Evolutionary conservation across 2,329 filamentous ascomycete genomes (phyloP).

Genomic region (Fusarium sp.): DNA sequence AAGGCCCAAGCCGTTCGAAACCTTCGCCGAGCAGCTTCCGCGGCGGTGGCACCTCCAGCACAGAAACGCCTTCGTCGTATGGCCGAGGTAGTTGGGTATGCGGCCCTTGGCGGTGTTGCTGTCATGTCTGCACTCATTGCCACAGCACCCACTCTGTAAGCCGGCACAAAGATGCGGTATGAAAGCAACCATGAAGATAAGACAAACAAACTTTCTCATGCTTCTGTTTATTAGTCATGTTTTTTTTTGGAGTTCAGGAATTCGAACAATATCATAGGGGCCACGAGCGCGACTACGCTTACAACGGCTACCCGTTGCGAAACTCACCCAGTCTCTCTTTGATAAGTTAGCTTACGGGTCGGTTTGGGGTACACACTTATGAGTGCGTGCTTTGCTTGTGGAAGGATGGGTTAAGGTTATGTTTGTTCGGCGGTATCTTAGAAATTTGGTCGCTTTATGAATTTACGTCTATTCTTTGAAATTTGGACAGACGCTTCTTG

Average conservation of each 20-base stretch:
- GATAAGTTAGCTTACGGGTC: background rate
- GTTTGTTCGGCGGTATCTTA: conserved; percentile 2
- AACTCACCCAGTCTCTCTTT: background rate
- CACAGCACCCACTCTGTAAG: conserved; percentile 52
- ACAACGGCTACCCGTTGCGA: background rate
- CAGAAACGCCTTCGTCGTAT: conserved; percentile 53
- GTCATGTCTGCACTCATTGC: conserved; percentile 58
- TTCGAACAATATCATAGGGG: conserved; percentile 10
- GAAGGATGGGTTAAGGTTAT: background rate
- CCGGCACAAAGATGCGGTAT: background rate
- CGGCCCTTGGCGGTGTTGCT: conserved; percentile 55
- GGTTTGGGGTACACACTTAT: background rate
- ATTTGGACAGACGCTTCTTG: background rate
- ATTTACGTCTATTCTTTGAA: background rate
- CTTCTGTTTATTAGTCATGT: background rate
- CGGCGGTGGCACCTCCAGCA: conserved; percentile 27
- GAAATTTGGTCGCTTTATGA: conserved; percentile 4
- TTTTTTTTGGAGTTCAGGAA: conserved; percentile 38
- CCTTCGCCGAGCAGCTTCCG: background rate
- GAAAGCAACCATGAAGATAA: background rate
- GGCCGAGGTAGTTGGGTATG: conserved; percentile 55
- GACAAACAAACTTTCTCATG: background rate
- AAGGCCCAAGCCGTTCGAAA: background rate
- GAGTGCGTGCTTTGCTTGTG: background rate
- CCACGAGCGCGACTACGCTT: background rate